phyloP scores from a whole-genome alignment of 441 rosid genomes.

The Croton laevigatus region DNA sequence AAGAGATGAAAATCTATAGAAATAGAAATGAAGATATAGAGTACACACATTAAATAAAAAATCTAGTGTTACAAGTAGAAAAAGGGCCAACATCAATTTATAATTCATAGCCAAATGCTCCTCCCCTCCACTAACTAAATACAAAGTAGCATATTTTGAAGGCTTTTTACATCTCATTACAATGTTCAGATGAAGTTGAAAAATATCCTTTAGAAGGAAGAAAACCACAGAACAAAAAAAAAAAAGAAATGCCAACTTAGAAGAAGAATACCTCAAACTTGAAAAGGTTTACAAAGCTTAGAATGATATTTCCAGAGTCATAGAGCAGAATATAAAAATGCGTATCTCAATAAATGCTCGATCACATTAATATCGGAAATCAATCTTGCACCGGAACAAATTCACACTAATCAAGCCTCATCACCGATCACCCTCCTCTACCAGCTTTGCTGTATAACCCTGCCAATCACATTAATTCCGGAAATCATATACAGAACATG shows the following conservation, averaged over 20 bases:
- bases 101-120: not conserved
- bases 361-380: constrained; percentile 16
- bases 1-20: no score
- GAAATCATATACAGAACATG: not conserved
- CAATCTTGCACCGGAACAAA: constrained; percentile 23
- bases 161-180: not conserved
- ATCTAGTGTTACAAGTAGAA: no score
- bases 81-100: not conserved
- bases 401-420: constrained; percentile 14
- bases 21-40: no score
- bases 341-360: constrained; percentile 20
- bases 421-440: constrained; percentile 16
- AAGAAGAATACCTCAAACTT: constrained; percentile 26
- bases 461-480: constrained; percentile 21
- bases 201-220: not conserved
- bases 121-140: not conserved
- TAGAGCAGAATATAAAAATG: constrained; percentile 20
- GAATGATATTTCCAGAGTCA: constrained; percentile 18
- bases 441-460: constrained; percentile 32
- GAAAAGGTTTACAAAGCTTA: constrained; percentile 19
- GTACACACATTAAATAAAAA: no score
- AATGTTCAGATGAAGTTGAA: not conserved
- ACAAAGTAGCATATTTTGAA: not conserved
- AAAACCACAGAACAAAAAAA: constrained; percentile 17
- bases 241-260: constrained; percentile 18